Base-by-base conservation (phyloP, 176 grass and related monocot genomes). In the Raddia guianensis region DNA sequence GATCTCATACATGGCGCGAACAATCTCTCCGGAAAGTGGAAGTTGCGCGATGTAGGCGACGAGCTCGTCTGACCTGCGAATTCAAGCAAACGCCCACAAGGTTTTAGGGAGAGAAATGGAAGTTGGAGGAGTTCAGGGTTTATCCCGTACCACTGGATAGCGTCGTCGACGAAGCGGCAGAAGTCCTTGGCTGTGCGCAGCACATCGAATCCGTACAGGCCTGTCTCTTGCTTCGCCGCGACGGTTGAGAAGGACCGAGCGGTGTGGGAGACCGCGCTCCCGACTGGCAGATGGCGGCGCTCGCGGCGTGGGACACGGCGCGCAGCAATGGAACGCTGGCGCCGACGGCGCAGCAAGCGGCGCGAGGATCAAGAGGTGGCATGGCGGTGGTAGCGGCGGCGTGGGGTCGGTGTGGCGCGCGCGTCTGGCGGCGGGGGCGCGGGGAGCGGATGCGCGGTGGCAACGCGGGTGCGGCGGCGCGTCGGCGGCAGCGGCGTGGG, bases 1-100 rank as follows among this genome's bases (percentile, higher is more conserved):
- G 49, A 98, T 98, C 74, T 98, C 95, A 77, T 98, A 92, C 95
- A 98, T 98, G 49, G 88, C 49, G 7, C 78, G 82, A 47, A 98
- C 87, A 42, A 94, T 88, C 74, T 98, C 95, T 9, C 52, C 43
- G 2, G 95, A 81, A 7, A 92, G 84, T 2, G 83, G 92, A 20
- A 98, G 45, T 81, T 53, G 81, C 59, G 90, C 83, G 33, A 98
- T 74, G 66, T 79, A 57, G 2, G 90, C 75, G 12, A 98, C 95
- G 5, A 98, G 92, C 45, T 94, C 92, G 40, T 90, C 72, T 2
- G 95, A 94, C 74, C 95, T 98, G 68, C 76, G 34, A 46, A 40
- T 68, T 81, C 9, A 58, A 80, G 63, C 76, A 83, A 78, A 44
- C 33, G 16, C 8, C 71, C 49, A 76, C 19, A 27, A 12, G 32